Evolutionary conservation across 2,329 filamentous ascomycete species (phyloP).

Genomic region (Drechslerella stenobrocha): DNA sequence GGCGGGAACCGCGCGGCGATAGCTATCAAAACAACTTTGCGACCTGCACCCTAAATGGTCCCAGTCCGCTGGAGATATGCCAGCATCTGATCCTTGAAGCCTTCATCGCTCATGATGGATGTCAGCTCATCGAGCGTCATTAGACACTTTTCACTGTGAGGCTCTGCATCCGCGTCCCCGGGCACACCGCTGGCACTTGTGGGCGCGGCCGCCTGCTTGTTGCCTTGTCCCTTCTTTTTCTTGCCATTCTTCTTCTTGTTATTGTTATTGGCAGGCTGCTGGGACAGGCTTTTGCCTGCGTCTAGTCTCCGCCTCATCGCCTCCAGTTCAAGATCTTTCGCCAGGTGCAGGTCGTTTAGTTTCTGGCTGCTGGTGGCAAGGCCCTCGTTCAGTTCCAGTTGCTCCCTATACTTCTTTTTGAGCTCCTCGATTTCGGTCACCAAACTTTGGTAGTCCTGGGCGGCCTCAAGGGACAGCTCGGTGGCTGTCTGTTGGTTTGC

Average conservation of each 20-base stretch:
- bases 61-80: background rate
- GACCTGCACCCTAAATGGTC: background rate
- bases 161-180: background rate
- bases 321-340: constrained; percentile 9
- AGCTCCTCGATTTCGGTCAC: constrained; percentile 8
- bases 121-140: constrained; percentile 22
- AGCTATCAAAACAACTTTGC: background rate
- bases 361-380: constrained; percentile 1
- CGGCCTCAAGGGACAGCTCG: too few species aligned
- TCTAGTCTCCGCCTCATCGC: constrained; percentile 15
- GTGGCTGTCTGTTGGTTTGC: background rate
- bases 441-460: background rate
- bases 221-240: background rate
- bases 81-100: background rate
- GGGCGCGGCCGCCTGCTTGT: background rate
- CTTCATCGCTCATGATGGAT: constrained; percentile 1
- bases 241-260: constrained; percentile 3
- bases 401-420: constrained; percentile 6
- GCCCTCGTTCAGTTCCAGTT: constrained; percentile 1
- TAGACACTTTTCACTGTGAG: constrained; percentile 4
- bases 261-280: constrained; percentile 1
- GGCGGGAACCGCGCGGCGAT: too few species aligned
- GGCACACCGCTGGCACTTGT: background rate
- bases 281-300: background rate
- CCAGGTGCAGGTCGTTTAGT: constrained; percentile 17